These are phyloP conservation scores for Teunomyces gatunensis DNA, from an alignment of 805 yeast species.

Conservation along the genomic window DNA sequence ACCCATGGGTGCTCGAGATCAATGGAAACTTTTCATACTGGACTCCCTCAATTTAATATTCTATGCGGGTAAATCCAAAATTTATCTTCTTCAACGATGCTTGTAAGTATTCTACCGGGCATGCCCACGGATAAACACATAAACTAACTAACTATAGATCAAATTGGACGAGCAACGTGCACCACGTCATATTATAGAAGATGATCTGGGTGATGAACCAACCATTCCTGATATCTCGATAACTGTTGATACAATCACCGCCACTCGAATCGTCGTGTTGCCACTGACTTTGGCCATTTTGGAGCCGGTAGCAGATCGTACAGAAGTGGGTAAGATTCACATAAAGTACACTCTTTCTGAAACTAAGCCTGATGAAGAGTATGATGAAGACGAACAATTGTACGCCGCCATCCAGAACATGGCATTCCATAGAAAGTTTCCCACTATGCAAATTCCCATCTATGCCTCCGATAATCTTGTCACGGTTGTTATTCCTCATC, in stretches of 20 bases:
- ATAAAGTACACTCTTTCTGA: conserved; percentile 14
- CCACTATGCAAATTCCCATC: conserved; percentile 23
- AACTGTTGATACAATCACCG: not conserved
- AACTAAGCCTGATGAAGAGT: conserved; percentile 28
- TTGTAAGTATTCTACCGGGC: conserved; percentile 6
- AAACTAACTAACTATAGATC: conserved; percentile 27
- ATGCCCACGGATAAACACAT: not conserved
- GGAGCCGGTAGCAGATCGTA: conserved; percentile 11
- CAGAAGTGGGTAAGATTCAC: conserved; percentile 14
- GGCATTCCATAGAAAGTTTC: conserved; percentile 20
- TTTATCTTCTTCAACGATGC: conserved; percentile 6
- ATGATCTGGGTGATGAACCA: conserved; percentile 22
- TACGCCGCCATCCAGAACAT: conserved; percentile 33
- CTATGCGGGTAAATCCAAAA: not conserved
- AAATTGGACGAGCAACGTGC: conserved; percentile 48
- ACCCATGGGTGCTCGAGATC: not conserved
- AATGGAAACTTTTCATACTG: not conserved
- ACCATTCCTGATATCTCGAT: conserved; percentile 11
- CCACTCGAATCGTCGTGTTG: conserved; percentile 12
- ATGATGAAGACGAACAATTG: conserved; percentile 51
- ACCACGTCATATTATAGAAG: conserved; percentile 53
- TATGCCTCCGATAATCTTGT: conserved; percentile 6
- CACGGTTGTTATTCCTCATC: conserved; percentile 30
- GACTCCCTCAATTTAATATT: not conserved
- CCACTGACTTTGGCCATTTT: conserved; percentile 18